Evolutionary conservation across 1,139 yeast species (phyloP), one percentile per base, ranked within the genome.

Genomic region (Suhomyces guaymorum): DNA sequence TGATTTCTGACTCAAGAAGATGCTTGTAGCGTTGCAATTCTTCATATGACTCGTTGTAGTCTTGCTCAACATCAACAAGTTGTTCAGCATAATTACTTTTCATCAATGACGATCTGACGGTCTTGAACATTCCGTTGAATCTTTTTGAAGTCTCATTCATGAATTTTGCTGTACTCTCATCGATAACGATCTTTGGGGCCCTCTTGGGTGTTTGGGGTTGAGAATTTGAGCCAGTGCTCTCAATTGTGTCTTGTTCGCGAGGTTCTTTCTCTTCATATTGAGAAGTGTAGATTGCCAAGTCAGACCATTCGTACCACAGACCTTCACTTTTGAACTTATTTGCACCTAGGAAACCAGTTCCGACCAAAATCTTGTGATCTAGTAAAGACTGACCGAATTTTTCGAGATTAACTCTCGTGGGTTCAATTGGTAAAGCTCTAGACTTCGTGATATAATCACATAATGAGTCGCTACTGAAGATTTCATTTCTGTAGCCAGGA

Each of bases 281-380:
- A 6, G 61, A 49, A 4, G 55, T 48, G 23, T 38, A 52, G 4
- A 48, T 24, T 6, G 72, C 66, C 27, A 59, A 44, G 11, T 66
- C 72, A 2, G 73, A 53, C 75, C 75, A 70, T 44, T 70, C 76
- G 39, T 68, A 67, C 75, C 75, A 70, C 65, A 67, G 59, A 2
- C 66, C 66, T 41, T 68, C 74, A 43, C 72, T 65, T 35, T 54
- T 64, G 47, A 71, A 71, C 44, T 61, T 67, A 37, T 51, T 59
- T 3, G 59, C 50, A 15, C 59, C 57, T 25, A 64, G 53, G 35
- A 68, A 51, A 12, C 66, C 63, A 1, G 69, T 59, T 1, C 65
- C 62, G 1, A 54, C 48, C 13, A 70, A 47, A 12, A 69, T 47
- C 32, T 63, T 66, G 37, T 54, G 47, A 40, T 70, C 73, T 20